Evolutionary conservation across 805 yeast genomes (phyloP).

Genomic region (Candida boleticola): DNA sequence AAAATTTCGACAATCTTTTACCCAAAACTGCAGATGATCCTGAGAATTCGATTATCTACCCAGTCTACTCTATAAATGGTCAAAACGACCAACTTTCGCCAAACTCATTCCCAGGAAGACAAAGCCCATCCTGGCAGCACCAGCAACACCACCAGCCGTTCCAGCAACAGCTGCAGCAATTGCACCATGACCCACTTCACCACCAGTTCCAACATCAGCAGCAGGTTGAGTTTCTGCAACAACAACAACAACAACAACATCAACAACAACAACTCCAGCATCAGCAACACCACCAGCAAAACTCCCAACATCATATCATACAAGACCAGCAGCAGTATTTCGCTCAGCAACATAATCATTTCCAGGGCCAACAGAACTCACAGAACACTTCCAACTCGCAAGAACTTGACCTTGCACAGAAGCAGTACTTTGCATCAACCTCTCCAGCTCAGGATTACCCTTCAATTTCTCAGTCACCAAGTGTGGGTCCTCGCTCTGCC

Average conservation of each 20-base stretch:
- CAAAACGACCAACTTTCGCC: not conserved
- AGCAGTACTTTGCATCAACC: not conserved
- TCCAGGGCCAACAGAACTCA: too few species aligned
- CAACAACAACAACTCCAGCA: not conserved
- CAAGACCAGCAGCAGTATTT: not conserved
- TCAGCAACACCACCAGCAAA: not conserved
- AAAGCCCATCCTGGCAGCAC: not conserved
- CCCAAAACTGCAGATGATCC: conserved; percentile 15
- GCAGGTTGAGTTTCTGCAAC: not conserved
- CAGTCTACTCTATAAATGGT: conserved; percentile 26
- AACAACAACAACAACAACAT: not conserved
- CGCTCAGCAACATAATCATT: too few species aligned
- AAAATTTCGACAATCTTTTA: conserved; percentile 34
- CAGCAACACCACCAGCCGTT: not conserved
- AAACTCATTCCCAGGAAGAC: not conserved
- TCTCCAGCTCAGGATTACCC: not conserved
- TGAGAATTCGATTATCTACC: conserved; percentile 35
- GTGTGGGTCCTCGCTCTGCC: not conserved
- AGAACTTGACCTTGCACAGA: not conserved
- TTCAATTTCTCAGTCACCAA: not conserved
- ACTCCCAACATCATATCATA: not conserved
- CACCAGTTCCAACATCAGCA: not conserved
- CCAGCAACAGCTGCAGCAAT: not conserved
- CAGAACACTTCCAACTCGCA: not conserved
- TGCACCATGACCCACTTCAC: not conserved